Conservation (phyloP, 2,329 filamentous ascomycete genomes). For the Pleomassaria siparia region DNA sequence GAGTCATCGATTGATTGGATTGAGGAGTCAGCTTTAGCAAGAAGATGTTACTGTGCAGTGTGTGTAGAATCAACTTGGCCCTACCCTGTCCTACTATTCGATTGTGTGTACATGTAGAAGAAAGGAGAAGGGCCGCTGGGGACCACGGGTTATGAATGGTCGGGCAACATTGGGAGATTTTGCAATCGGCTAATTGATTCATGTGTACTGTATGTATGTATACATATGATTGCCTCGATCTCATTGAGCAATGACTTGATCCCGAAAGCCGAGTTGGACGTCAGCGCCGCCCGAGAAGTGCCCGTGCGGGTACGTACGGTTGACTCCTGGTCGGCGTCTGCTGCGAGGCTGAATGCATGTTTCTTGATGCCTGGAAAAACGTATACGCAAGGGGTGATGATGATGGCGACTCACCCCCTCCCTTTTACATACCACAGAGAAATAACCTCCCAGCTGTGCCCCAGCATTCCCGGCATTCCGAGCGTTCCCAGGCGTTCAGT, state of each 20-base stretch:
- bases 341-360: neutral
- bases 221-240: constrained; percentile 1
- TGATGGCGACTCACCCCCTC: no score
- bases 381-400: no score
- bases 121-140: neutral
- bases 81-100: no score
- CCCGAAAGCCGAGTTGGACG: constrained; percentile 5
- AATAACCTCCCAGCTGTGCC: no score
- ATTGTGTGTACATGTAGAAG: neutral
- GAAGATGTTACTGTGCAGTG: no score
- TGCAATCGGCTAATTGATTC: constrained; percentile 2
- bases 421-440: no score
- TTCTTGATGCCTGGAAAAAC: neutral
- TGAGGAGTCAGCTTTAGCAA: no score
- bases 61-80: no score
- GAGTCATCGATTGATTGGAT: no score
- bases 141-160: neutral
- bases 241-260: constrained; percentile 3
- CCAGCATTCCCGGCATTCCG: no score
- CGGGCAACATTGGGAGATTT: constrained; percentile 1
- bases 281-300: neutral
- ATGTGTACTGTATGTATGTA: no score
- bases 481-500: no score
- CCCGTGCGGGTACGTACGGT: neutral
- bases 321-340: neutral